Base-by-base conservation (phyloP, 1,284 basidiomycete genomes). In the Psilocybe mexicana region DNA sequence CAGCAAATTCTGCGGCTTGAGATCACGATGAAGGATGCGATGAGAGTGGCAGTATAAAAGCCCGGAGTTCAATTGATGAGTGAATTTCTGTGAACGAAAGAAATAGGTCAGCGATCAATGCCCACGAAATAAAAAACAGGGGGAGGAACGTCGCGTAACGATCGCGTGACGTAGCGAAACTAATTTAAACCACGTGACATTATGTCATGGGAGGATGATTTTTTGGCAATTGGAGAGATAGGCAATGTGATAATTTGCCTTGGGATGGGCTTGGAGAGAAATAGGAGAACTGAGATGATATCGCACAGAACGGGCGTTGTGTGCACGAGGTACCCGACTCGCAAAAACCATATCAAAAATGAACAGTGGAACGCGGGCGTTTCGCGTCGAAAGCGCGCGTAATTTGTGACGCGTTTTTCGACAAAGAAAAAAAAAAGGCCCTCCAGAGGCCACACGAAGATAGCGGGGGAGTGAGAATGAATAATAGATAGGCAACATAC, bases 1-100 rank as follows among this genome's bases (percentile, higher is more conserved):
- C 58, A 99, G 83, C 61, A 99, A 76, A 75, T 99, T 99, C 76
- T 99, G 96, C 0, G 96, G 97, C 75, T 99, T 99, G 63, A 99
- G 82, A 74, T 99, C 96, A 47, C 96, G 90, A 70, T 99, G 96
- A 14, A 99, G 83, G 65, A 99, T 97, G 36, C 96, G 87, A 71
- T 98, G 95, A 14, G 94, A 90, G 72, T 99, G 96, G 73, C 96
- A 97, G 75, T 96, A 98, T 58, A 92, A 84, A 52, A 98, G 86
- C 30, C 96, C 96, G 58, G 92, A 84, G 59, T 85, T 86, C 55
- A 96, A 82, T 73, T 96, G 93, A 69, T 90, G 83, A 57, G 92
- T 93, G 74, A 96, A 95, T 89, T 93, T 94, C 93, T 94, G 72
- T 26, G 40, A 54, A 52, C 50, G 54, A 54, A 46, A 59, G 50